A percentile compares a stretch with the other conserved stretches of the same genome.
These are phyloP conservation scores for Arxiozyma bovina DNA, from an alignment of 1,139 yeast species.

Conservation along the genomic window DNA sequence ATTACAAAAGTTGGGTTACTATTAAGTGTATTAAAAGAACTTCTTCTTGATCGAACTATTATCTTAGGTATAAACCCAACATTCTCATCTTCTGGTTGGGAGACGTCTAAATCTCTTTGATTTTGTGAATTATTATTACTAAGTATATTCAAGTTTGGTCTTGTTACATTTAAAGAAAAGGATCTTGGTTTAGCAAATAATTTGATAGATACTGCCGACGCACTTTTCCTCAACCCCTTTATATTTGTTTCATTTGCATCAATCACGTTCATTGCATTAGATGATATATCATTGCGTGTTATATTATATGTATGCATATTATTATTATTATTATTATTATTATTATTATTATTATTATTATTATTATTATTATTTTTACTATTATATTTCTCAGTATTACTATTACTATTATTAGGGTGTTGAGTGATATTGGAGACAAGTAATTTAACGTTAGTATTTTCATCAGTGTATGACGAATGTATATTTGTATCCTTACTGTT, in stretches of 20 bases:
- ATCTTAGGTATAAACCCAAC: constrained; percentile 31
- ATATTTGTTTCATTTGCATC: not conserved
- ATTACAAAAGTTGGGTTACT: constrained; percentile 5
- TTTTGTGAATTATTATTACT: not conserved
- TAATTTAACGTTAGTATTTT: not conserved
- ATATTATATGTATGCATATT: too few relatives aligned
- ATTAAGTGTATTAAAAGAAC: constrained; percentile 17
- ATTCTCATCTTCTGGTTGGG: constrained; percentile 26
- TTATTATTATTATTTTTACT: not conserved
- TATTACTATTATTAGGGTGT: not conserved
- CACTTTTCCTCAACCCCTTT: constrained; percentile 1
- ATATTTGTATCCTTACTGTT: not conserved
- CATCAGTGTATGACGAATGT: not conserved
- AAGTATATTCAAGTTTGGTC: constrained; percentile 9
- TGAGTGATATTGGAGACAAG: not conserved
- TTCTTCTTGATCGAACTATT: constrained; percentile 30
- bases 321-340: not conserved
- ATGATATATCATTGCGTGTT: not conserved
- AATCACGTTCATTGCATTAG: not conserved
- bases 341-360: not conserved
- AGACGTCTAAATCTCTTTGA: not conserved
- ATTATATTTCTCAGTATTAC: too few relatives aligned
- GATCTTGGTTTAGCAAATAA: constrained; percentile 25
- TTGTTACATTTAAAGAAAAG: constrained; percentile 22
- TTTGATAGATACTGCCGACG: not conserved